Evolutionary conservation across 1,139 yeast species (phyloP).

Genomic region (Wickerhamomyces sp.): DNA sequence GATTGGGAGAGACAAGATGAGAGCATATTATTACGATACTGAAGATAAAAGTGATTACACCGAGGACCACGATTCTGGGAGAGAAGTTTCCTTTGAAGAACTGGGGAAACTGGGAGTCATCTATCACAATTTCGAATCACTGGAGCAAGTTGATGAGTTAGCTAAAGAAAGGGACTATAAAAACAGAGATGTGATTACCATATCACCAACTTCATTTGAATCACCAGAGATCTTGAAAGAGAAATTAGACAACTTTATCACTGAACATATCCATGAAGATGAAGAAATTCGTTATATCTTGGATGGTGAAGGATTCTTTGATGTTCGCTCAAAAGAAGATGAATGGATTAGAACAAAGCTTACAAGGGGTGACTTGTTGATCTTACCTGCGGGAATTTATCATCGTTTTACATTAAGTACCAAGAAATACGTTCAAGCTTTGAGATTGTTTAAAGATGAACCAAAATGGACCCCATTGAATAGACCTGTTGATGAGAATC

Average conservation of each 20-base stretch:
- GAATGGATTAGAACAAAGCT: slow-evolving; percentile 77
- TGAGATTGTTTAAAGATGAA: slow-evolving; percentile 86
- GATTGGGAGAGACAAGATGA: slow-evolving; percentile 12
- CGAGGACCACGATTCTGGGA: slow-evolving; percentile 70
- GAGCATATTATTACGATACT: slow-evolving; percentile 72
- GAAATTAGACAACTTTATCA: slow-evolving; percentile 68
- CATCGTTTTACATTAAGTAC: slow-evolving; percentile 81
- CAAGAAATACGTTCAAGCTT: slow-evolving; percentile 62
- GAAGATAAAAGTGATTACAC: slow-evolving; percentile 62
- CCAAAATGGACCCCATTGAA: slow-evolving; percentile 94
- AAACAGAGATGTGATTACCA: slow-evolving; percentile 68
- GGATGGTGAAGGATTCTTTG: slow-evolving; percentile 92
- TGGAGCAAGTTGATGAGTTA: slow-evolving; percentile 56
- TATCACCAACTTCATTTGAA: slow-evolving; percentile 59
- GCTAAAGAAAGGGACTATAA: slow-evolving; percentile 71
- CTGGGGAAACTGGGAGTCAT: slow-evolving; percentile 65
- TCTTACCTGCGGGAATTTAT: slow-evolving; percentile 87
- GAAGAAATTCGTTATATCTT: slow-evolving; percentile 90
- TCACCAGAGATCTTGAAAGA: slow-evolving; percentile 58
- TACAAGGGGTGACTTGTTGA: slow-evolving; percentile 58
- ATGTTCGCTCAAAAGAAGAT: slow-evolving; percentile 60
- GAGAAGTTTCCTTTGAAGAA: slow-evolving; percentile 41
- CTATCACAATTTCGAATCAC: slow-evolving; percentile 48
- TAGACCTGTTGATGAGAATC: slow-evolving; percentile 51
- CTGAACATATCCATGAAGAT: slow-evolving; percentile 93